These are phyloP conservation scores for Beta lomatogona DNA, from an alignment of 179 eudicot species.

Conservation along the genomic window DNA sequence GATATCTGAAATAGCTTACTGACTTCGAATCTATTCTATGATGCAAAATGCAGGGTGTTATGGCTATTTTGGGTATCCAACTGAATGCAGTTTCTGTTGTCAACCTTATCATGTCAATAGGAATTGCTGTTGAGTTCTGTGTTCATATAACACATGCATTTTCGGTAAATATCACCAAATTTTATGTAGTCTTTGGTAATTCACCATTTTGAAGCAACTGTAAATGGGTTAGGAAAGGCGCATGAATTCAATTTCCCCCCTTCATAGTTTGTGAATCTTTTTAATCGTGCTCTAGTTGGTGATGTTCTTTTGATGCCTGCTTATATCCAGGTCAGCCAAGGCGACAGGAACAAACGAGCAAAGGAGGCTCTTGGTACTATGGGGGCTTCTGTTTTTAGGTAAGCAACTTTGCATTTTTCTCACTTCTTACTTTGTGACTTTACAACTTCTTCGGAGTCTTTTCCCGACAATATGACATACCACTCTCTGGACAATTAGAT, in stretches of 20 bases:
- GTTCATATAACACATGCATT: slow-evolving; percentile 96
- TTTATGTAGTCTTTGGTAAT: neutral
- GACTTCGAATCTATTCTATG: slow-evolving; percentile 14
- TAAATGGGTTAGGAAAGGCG: neutral
- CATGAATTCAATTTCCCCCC: neutral
- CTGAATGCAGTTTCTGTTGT: slow-evolving; percentile 93
- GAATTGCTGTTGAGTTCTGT: slow-evolving; percentile 96
- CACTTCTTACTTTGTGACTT: neutral
- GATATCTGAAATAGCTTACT: slow-evolving; percentile 5
- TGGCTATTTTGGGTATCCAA: slow-evolving; percentile 88
- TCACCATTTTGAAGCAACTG: neutral
- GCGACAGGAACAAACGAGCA: slow-evolving; percentile 72
- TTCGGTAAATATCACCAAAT: slow-evolving; percentile 57
- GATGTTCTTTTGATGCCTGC: neutral
- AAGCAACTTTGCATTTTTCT: neutral
- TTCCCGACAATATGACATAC: neutral
- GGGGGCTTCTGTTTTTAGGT: slow-evolving; percentile 99
- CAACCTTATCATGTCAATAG: slow-evolving; percentile 95
- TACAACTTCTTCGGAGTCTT: neutral
- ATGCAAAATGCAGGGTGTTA: slow-evolving; percentile 74
- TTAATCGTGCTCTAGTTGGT: neutral
- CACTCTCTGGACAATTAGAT: neutral
- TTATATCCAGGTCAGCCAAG: slow-evolving; percentile 60
- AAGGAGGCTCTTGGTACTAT: slow-evolving; percentile 77
- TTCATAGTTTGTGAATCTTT: neutral